phyloP scores from a whole-genome alignment of 192 early-diverging fungal genomes.

The Gaertneriomyces semiglobifer region DNA sequence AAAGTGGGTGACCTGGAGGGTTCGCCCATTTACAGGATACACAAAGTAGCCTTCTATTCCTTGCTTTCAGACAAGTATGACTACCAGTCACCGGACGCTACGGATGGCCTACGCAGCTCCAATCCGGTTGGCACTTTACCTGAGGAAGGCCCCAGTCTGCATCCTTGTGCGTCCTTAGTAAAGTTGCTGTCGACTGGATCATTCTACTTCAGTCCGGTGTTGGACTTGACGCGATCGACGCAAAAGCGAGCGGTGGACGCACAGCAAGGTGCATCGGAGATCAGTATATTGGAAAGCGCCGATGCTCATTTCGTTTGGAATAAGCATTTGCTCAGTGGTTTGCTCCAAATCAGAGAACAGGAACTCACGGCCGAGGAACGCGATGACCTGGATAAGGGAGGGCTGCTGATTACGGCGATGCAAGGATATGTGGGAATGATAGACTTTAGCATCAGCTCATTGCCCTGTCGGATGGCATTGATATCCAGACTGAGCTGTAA shows the following conservation, averaged over 20 bases:
- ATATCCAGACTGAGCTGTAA: conserved; percentile 77
- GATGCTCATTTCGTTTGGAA: conserved; percentile 93
- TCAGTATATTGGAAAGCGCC: conserved; percentile 53
- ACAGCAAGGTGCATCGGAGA: conserved; percentile 13
- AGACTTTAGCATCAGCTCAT: conserved; percentile 31
- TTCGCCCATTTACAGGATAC: conserved; percentile 67
- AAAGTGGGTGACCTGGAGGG: conserved; percentile 40
- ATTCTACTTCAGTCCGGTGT: conserved; percentile 88
- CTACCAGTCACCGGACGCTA: conserved; percentile 27
- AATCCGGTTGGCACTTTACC: conserved; percentile 28
- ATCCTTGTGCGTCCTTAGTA: conserved; percentile 74
- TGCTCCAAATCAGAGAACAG: conserved; percentile 73
- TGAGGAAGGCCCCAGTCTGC: conserved; percentile 40
- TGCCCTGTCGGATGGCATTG: conserved; percentile 38
- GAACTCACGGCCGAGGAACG: conserved; percentile 66
- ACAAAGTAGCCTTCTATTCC: conserved; percentile 73
- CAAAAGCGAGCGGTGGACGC: conserved; percentile 60
- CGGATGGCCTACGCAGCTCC: conserved; percentile 14
- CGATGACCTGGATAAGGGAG: conserved; percentile 65
- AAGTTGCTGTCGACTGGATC: conserved; percentile 79
- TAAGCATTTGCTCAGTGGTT: conserved; percentile 69
- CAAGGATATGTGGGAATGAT: conserved; percentile 72
- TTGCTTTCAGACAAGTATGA: conserved; percentile 73
- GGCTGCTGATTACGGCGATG: conserved; percentile 71
- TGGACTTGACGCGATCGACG: conserved; percentile 81